Evolutionary conservation across 805 yeast species (phyloP), one percentile per base, ranked within the genome.

Genomic region (Candida hispaniensis): DNA sequence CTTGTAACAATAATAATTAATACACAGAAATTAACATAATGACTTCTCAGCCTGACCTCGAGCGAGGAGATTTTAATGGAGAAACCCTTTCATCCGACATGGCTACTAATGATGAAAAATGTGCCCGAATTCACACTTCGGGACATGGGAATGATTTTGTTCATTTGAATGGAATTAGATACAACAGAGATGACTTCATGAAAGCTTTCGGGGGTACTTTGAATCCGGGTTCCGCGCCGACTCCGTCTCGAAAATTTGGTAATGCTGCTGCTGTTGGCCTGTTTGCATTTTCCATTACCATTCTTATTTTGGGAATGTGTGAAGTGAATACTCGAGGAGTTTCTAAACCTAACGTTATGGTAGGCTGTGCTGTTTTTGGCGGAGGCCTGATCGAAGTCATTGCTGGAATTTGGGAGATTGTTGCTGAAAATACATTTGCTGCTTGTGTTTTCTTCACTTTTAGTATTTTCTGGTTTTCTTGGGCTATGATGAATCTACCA

Each of bases 381-480:
- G 79, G 79, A 19, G 79, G 79, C 7, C 54, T 66, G 6, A 64
- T 71, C 23, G 77, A 72, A 49, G 53, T 71, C 29, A 50, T 71
- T 22, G 77, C 79, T 16, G 78, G 77, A 38, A 68, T 73, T 70
- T 73, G 75, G 66, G 78, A 71, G 49, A 62, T 73, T 54, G 73
- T 72, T n/a, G 60, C 67, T 14, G 78, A 74, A 45, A 71, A 70
- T 55, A 68, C 77, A 21, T 73, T 73, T 56, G 79, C 76, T 64
- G 76, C 70, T 27, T 59, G 69, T 55, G 64, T 21, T 44, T 57
- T 74, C 14, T 24, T 25, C 32, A 17, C 23, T 9, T 63, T 20
- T 43, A 80, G 76, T 24, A 77, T 74, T 0, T 75, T 74, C 54
- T 75, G 81, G 81, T 65, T 71, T 59, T 56, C 74, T 10, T 73